Conservation (phyloP, 164 flowering plant genomes). For the Vitis rotundifolia region DNA sequence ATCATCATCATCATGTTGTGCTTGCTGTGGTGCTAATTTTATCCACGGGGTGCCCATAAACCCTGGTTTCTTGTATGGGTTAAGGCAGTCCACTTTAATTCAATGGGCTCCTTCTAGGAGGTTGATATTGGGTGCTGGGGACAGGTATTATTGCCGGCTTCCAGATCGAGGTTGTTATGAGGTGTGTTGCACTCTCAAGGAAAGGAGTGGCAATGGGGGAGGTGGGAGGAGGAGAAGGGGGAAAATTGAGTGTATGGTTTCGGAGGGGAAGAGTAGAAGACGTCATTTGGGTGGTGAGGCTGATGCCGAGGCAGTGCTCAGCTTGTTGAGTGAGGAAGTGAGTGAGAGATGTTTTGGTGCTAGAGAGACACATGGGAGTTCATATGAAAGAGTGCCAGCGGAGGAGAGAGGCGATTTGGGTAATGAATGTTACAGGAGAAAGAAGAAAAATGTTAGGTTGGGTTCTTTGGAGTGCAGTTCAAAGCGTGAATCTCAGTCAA, state of each 20-base stretch:
- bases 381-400: conserved; percentile 14
- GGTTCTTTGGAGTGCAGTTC: conserved; percentile 27
- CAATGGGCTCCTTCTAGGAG: conserved; percentile 39
- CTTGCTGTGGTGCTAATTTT: conserved; percentile 19
- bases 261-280: conserved; percentile 28
- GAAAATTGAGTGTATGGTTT: conserved; percentile 29
- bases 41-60: conserved; percentile 12
- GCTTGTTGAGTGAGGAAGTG: conserved; percentile 61
- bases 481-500: conserved; percentile 20
- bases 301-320: conserved; percentile 64
- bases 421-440: conserved; percentile 14
- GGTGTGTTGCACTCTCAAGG: conserved; percentile 25
- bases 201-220: conserved; percentile 23
- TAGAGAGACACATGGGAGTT: conserved; percentile 22
- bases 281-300: conserved; percentile 21
- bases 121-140: conserved; percentile 29
- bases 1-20: conserved; percentile 18
- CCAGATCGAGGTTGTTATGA: conserved; percentile 34
- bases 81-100: conserved; percentile 49
- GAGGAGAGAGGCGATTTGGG: conserved; percentile 20
- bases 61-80: conserved; percentile 30
- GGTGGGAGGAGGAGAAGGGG: conserved; percentile 28
- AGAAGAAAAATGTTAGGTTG: conserved; percentile 27
- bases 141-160: conserved; percentile 28
- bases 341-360: conserved; percentile 28